Base-by-base conservation (phyloP, 2,329 filamentous ascomycete genomes). In the Exserohilum rostratum region DNA sequence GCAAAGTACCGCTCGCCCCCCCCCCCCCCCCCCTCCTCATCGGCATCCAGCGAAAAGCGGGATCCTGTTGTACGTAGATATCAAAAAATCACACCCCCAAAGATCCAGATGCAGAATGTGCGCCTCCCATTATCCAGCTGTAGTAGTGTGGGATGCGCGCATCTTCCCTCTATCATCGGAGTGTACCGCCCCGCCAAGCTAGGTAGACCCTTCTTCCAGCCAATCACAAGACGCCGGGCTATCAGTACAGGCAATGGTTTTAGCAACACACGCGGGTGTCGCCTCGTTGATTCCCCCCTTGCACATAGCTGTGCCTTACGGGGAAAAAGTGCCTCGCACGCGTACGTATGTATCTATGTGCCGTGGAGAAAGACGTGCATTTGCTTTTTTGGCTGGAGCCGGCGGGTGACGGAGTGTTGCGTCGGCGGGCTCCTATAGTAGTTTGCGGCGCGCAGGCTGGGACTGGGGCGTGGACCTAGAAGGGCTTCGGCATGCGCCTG, bases 1-100 rank as follows among this genome's bases (percentile, higher is more conserved):
- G 46, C 51, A 46, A 11, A 49, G 51, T 50, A 57, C 47, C 50
- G 53, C 53, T 49, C n/a, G n/a, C n/a, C n/a, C n/a, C n/a, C n/a
- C n/a, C n/a, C n/a, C n/a, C n/a, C n/a, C n/a, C n/a, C n/a, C n/a
- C n/a, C n/a, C n/a, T n/a, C n/a, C 22, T 49, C 55, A 57, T 65
- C 70, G 70, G 70, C 57, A 64, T 57, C 61, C 67, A 62, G 68
- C 70, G 68, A 69, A 56, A 30, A 55, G n/a, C n/a, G n/a, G n/a
- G n/a, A n/a, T n/a, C n/a, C n/a, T n/a, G n/a, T n/a, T n/a, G n/a
- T n/a, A n/a, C n/a, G n/a, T n/a, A n/a, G n/a, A n/a, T n/a, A n/a
- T n/a, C n/a, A n/a, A n/a, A n/a, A n/a, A n/a, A n/a, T n/a, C n/a
- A n/a, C n/a, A n/a, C n/a, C n/a, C n/a, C n/a, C n/a, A n/a, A n/a